A percentile compares a stretch with the other conserved stretches of the same genome.
phyloP scores from a whole-genome alignment of 257 asterid species.

The Euphrasia confusa region DNA sequence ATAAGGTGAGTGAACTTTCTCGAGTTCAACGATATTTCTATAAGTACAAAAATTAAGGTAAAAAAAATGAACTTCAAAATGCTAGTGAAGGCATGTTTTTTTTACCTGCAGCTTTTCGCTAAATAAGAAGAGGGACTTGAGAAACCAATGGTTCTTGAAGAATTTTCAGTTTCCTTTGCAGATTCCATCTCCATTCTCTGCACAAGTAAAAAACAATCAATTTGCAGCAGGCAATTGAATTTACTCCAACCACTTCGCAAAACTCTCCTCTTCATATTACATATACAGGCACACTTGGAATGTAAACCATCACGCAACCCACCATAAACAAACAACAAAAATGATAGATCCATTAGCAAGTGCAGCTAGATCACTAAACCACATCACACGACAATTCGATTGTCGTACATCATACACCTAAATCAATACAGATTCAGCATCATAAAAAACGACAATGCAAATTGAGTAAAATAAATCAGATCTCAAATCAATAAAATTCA shows the following conservation, averaged over 20 bases:
- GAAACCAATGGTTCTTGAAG: constrained; percentile 48
- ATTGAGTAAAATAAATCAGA: constrained; percentile 35
- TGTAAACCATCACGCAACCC: background rate
- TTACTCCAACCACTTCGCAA: constrained; percentile 20
- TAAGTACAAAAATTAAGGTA: too few relatives aligned
- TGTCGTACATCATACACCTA: constrained; percentile 13
- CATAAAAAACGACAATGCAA: constrained; percentile 41
- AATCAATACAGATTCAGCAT: constrained; percentile 19
- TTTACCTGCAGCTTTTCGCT: constrained; percentile 64
- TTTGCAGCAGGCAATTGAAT: constrained; percentile 20
- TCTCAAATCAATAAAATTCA: constrained; percentile 28
- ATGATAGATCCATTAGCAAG: constrained; percentile 37
- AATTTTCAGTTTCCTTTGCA: too few relatives aligned
- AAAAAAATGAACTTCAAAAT: background rate
- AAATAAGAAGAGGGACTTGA: constrained; percentile 71
- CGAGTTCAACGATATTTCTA: too few relatives aligned
- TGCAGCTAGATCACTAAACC: constrained; percentile 24
- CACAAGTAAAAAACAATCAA: constrained; percentile 34
- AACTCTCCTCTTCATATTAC: too few relatives aligned
- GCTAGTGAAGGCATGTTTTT: constrained; percentile 14
- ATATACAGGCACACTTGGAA: too few relatives aligned
- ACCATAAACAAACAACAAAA: constrained; percentile 12
- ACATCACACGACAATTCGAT: constrained; percentile 16
- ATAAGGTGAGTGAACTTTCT: too few relatives aligned
- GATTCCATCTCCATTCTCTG: constrained; percentile 76